These are phyloP conservation scores for Alternaria gansuensis DNA, from an alignment of 2,329 filamentous ascomycete species.

Conservation along the genomic window DNA sequence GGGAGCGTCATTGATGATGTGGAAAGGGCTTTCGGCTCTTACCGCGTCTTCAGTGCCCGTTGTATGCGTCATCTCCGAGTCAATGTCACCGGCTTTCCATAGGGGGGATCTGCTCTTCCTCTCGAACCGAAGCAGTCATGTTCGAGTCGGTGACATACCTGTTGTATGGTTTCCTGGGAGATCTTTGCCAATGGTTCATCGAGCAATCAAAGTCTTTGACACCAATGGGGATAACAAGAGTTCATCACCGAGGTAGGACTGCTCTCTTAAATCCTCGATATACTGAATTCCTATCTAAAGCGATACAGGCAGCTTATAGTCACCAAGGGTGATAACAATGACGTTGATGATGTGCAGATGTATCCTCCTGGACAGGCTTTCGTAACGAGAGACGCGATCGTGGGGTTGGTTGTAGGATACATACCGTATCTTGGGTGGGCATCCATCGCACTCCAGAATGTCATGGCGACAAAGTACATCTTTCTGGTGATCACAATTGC, in stretches of 20 bases:
- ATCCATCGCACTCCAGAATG: background rate
- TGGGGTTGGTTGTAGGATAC: background rate
- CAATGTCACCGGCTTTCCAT: background rate
- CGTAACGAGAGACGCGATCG: background rate
- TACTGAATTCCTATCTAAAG: background rate
- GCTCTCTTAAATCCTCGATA: background rate
- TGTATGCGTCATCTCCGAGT: background rate
- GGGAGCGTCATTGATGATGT: background rate
- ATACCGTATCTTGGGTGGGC: background rate
- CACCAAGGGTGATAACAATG: background rate
- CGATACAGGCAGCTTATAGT: background rate
- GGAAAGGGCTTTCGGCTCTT: slow-evolving; percentile 1
- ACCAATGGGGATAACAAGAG: background rate
- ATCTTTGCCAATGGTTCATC: background rate
- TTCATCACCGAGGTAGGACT: background rate
- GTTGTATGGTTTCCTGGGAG: background rate
- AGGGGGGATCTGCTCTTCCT: background rate
- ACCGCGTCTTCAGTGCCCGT: slow-evolving; percentile 1
- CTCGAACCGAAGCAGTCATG: background rate
- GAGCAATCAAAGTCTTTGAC: background rate
- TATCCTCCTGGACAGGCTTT: background rate
- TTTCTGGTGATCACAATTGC: background rate
- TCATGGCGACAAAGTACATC: background rate
- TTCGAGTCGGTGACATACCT: background rate
- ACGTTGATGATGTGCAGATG: background rate